Evolutionary conservation across 495 filamentous ascomycete genomes (phyloP).

Genomic region (Hypoxylon lienhwacheense): DNA sequence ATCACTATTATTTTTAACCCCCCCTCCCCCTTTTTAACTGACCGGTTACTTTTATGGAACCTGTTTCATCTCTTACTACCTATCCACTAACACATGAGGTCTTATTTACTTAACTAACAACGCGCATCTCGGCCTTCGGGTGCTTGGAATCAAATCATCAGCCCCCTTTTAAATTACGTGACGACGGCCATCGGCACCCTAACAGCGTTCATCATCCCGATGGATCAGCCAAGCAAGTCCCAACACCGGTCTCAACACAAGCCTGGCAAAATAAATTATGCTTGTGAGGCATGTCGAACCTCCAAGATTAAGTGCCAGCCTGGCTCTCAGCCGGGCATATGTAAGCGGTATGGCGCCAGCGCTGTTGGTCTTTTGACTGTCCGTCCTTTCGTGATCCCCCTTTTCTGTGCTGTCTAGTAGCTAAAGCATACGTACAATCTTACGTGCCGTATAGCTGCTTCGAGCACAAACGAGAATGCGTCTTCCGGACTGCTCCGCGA

Average conservation of each 20-base stretch:
- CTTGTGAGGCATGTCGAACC: constrained; percentile 51
- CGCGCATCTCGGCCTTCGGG: too few relatives aligned
- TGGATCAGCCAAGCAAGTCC: constrained; percentile 14
- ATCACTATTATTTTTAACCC: too few relatives aligned
- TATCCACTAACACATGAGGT: too few relatives aligned
- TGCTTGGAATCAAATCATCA: too few relatives aligned
- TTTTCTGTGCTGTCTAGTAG: neutral
- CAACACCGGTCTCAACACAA: constrained; percentile 17
- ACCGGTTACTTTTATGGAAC: too few relatives aligned
- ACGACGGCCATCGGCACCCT: too few relatives aligned
- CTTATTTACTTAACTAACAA: too few relatives aligned
- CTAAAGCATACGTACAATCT: constrained; percentile 13
- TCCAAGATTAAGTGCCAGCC: constrained; percentile 52
- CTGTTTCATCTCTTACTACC: too few relatives aligned
- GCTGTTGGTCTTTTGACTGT: neutral
- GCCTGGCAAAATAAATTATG: constrained; percentile 42
- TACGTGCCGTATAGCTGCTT: constrained; percentile 43
- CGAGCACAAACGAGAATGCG: constrained; percentile 52
- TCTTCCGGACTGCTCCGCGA: constrained; percentile 50
- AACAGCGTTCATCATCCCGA: neutral
- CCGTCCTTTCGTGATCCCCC: neutral
- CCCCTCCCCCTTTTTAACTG: too few relatives aligned
- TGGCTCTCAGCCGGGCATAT: constrained; percentile 46
- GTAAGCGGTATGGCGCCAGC: constrained; percentile 46
- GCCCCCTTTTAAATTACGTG: too few relatives aligned